Evolutionary conservation across 192 early-diverging fungal species (phyloP).

Genomic region (Lobosporangium transversale): DNA sequence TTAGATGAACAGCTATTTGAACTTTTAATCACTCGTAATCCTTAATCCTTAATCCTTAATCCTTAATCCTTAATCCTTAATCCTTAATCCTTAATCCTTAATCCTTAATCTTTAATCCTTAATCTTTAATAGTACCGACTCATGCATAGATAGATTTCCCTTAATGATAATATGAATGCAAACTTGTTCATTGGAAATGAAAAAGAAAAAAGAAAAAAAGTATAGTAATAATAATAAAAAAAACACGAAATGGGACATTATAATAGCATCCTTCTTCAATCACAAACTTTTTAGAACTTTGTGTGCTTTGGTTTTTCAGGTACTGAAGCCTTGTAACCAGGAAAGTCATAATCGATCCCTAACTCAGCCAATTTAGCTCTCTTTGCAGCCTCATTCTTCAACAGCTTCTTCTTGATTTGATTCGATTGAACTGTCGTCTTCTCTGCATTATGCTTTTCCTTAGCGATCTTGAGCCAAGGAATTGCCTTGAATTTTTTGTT

Average conservation of each 20-base stretch:
- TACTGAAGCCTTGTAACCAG: slow-evolving; percentile 63
- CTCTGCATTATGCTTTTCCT: slow-evolving; percentile 71
- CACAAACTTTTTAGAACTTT: slow-evolving; percentile 29
- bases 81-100: too few relatives aligned
- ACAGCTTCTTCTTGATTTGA: slow-evolving; percentile 57
- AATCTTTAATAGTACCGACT: too few relatives aligned
- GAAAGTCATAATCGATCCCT: slow-evolving; percentile 94
- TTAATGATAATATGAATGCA: not conserved
- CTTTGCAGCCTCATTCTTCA: slow-evolving; percentile 69
- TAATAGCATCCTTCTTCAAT: not conserved
- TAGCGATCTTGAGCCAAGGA: slow-evolving; percentile 67
- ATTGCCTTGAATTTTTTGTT: slow-evolving; percentile 75
- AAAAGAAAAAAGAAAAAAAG: not conserved
- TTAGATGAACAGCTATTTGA: not conserved
- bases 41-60: too few relatives aligned
- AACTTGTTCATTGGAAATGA: not conserved
- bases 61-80: too few relatives aligned
- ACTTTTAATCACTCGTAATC: too few relatives aligned
- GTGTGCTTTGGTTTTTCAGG: slow-evolving; percentile 52
- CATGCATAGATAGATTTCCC: too few relatives aligned
- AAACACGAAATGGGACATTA: not conserved
- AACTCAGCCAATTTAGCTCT: slow-evolving; percentile 68
- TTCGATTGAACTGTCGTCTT: slow-evolving; percentile 62
- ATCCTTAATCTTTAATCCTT: not conserved
- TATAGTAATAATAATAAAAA: slow-evolving; percentile 10